Conservation (phyloP, 2,329 filamentous ascomycete species). For the Claviceps africana region DNA sequence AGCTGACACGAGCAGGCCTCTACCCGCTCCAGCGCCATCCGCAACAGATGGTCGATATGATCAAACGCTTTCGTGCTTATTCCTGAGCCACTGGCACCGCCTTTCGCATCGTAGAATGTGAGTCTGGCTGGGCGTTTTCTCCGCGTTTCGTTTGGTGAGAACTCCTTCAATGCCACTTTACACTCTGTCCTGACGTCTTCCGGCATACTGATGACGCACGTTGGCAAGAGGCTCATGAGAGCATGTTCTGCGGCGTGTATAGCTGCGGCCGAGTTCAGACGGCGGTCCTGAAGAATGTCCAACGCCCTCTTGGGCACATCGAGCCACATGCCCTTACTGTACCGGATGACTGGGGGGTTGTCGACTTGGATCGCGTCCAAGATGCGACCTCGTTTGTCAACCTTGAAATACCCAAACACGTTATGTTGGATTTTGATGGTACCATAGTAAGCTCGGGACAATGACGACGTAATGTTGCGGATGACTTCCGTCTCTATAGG, state of each 20-base stretch:
- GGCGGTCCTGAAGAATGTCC: slow-evolving; percentile 57
- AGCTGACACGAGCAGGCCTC: slow-evolving; percentile 61
- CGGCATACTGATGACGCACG: slow-evolving; percentile 78
- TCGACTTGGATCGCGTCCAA: slow-evolving; percentile 87
- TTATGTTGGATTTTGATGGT: slow-evolving; percentile 73
- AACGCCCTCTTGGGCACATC: slow-evolving; percentile 72
- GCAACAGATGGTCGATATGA: slow-evolving; percentile 66
- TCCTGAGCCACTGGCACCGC: slow-evolving; percentile 67
- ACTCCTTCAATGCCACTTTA: slow-evolving; percentile 79
- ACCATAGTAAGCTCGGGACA: slow-evolving; percentile 68
- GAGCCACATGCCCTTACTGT: slow-evolving; percentile 88
- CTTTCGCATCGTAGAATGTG: slow-evolving; percentile 92
- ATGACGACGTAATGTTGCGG: slow-evolving; percentile 48
- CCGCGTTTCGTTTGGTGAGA: slow-evolving; percentile 51
- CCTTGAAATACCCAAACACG: slow-evolving; percentile 94
- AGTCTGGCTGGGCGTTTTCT: slow-evolving; percentile 77
- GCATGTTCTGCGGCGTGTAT: slow-evolving; percentile 95
- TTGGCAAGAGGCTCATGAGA: slow-evolving; percentile 72
- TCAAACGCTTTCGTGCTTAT: slow-evolving; percentile 91
- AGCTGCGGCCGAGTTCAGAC: slow-evolving; percentile 70
- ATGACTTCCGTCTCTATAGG: slow-evolving; percentile 85
- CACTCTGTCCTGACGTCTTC: slow-evolving; percentile 92
- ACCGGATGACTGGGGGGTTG: slow-evolving; percentile 76
- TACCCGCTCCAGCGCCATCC: slow-evolving; percentile 62
- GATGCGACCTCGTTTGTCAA: slow-evolving; percentile 74